These are phyloP conservation scores for Collybia mongolica DNA, from an alignment of 768 basidiomycete species.

Conservation along the genomic window DNA sequence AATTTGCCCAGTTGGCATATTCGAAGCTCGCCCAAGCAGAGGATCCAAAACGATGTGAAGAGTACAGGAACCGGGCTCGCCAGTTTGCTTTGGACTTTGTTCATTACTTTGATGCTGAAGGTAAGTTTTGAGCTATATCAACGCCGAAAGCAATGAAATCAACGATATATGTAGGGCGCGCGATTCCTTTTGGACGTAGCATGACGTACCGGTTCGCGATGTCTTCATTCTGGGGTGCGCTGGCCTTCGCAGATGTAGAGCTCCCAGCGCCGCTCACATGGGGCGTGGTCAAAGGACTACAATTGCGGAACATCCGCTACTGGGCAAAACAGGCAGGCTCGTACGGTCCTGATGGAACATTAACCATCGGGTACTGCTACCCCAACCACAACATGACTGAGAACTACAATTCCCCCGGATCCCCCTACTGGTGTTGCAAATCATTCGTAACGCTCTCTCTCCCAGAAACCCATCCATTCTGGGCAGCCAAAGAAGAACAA, in stretches of 20 bases:
- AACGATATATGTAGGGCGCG: constrained; percentile 47
- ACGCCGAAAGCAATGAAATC: neutral
- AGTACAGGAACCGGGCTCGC: constrained; percentile 61
- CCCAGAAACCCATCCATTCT: constrained; percentile 69
- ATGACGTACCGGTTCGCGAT: constrained; percentile 81
- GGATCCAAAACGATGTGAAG: constrained; percentile 63
- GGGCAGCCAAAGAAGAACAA: constrained; percentile 63
- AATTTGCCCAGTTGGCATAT: constrained; percentile 71
- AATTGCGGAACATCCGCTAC: constrained; percentile 69
- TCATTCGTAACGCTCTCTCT: constrained; percentile 68
- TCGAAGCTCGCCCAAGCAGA: constrained; percentile 61
- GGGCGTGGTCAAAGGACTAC: constrained; percentile 74
- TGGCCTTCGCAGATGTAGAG: constrained; percentile 70
- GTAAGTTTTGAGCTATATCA: constrained; percentile 28
- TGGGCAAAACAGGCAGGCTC: constrained; percentile 68
- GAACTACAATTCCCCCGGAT: constrained; percentile 79
- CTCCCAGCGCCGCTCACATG: constrained; percentile 70
- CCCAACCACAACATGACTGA: constrained; percentile 76
- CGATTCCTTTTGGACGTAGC: constrained; percentile 74
- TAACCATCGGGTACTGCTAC: constrained; percentile 71
- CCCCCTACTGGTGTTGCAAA: constrained; percentile 82
- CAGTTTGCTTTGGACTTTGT: constrained; percentile 69
- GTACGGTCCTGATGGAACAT: constrained; percentile 60
- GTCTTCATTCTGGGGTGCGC: constrained; percentile 76
- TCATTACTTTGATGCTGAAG: constrained; percentile 74